phyloP scores from a whole-genome alignment of 371 early-diverging fungal species.

The Rhizopus arrhizus region DNA sequence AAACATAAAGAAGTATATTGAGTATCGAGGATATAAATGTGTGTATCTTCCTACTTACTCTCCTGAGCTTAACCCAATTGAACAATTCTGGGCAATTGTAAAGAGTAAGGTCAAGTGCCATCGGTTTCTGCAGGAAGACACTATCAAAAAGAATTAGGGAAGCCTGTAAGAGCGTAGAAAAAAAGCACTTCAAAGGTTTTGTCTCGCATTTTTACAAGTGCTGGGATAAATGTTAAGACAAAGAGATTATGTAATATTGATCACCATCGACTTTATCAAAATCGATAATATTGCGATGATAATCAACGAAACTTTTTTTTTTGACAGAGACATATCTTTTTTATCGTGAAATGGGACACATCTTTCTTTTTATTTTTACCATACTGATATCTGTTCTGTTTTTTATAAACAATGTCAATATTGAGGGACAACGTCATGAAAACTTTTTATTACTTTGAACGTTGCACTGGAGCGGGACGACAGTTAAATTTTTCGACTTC shows the following conservation, averaged over 20 bases:
- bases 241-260: conserved; percentile 5
- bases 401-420: conserved; percentile 3
- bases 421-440: conserved; percentile 6
- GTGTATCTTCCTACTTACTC: too few species aligned
- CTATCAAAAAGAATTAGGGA: conserved; percentile 19
- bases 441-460: conserved; percentile 12
- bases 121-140: conserved; percentile 25
- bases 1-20: too few species aligned
- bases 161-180: conserved; percentile 16
- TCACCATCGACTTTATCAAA: conserved; percentile 7
- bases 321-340: conserved; percentile 6
- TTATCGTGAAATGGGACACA: conserved; percentile 7
- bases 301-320: conserved; percentile 9
- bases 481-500: conserved; percentile 13
- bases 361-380: conserved; percentile 1
- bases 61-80: too few species aligned
- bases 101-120: conserved; percentile 21
- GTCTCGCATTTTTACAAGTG: too few species aligned
- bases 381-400: not conserved
- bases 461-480: conserved; percentile 10
- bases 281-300: conserved; percentile 7
- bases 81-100: too few species aligned
- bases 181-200: conserved; percentile 21
- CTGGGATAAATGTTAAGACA: too few species aligned
- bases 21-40: too few species aligned